Evolutionary conservation across 2,329 filamentous ascomycete species (phyloP), one percentile per base, ranked within the genome.

Genomic region (Fusarium xyrophilum): DNA sequence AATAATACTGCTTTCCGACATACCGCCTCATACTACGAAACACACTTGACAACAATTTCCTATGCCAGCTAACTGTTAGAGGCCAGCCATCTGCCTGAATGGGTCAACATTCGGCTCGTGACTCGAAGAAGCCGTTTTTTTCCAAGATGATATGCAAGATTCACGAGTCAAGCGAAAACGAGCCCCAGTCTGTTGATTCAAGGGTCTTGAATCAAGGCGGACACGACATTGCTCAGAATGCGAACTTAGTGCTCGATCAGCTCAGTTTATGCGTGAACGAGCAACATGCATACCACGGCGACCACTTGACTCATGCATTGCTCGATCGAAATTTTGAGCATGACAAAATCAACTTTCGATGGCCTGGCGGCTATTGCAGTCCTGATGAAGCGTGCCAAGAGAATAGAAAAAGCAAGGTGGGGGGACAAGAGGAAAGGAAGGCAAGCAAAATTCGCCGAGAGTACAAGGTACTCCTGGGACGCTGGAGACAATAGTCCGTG

Each of bases 141-240:
- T 50, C 38, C 54, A 67, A 71, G 68, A 76, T 77, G 76, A 71
- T 77, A 73, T 76, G 74, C 75, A 77, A 74, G 67, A 76, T 73
- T 74, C 75, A 75, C 73, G 76, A 78, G 76, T 77, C 76, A 77
- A 78, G 75, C 73, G 68, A 76, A 58, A 68, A 60, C 59, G 56
- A 38, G 56, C 66, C 69, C 68, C 61, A 51, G 54, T 66, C 53
- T 65, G 39, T 56, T 61, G 52, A 48, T 28, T 56, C 64, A 48
- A 54, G 62, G 47, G 60, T 53, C 54, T 44, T 58, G 42, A 60
- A 40, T 60, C 32, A 60, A 65, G 35, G 55, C 53, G 65, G 58
- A 50, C 42, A 63, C 58, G 43, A 53, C 66, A 69, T 48, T 47
- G 54, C 44, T 57, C 54, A 40, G 25, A 32, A 21, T 47, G 25